These are phyloP conservation scores for Beauveria australis DNA, from an alignment of 2,329 filamentous ascomycete genomes.

Conservation along the genomic window DNA sequence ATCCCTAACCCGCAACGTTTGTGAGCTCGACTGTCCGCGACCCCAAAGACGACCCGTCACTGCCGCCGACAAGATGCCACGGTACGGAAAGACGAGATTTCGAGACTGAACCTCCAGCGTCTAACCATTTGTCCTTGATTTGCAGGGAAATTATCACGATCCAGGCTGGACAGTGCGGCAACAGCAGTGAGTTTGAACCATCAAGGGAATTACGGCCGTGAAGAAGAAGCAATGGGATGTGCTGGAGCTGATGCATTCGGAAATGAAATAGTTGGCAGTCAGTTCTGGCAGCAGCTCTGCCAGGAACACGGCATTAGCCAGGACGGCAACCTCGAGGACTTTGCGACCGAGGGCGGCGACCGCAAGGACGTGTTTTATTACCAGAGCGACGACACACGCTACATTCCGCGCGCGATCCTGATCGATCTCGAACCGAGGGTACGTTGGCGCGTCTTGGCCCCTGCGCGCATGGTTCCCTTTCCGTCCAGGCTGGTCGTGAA, in stretches of 20 bases:
- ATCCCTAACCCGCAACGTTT: constrained; percentile 1
- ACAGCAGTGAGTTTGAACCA: constrained; percentile 69
- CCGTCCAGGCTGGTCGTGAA: neutral
- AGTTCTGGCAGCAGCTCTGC: constrained; percentile 99
- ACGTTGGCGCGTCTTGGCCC: constrained; percentile 12
- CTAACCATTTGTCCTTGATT: neutral
- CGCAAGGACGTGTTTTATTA: constrained; percentile 99
- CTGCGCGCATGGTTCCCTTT: neutral
- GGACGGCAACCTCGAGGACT: constrained; percentile 94
- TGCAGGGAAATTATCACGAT: constrained; percentile 96
- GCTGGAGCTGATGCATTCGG: constrained; percentile 26
- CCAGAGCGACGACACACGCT: constrained; percentile 96
- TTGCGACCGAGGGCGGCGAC: constrained; percentile 94
- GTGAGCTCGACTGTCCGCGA: neutral
- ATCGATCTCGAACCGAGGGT: constrained; percentile 91
- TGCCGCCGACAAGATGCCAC: constrained; percentile 18
- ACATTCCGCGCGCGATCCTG: constrained; percentile 92
- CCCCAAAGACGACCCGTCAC: neutral
- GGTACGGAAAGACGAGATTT: constrained; percentile 13
- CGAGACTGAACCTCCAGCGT: neutral
- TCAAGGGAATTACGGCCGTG: neutral
- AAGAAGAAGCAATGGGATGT: neutral
- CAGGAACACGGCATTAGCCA: constrained; percentile 97
- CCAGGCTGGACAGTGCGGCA: constrained; percentile 98
- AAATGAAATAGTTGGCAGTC: constrained; percentile 69